Evolutionary conservation across 2,329 filamentous ascomycete species (phyloP), one percentile per base, ranked within the genome.

Genomic region (Dryadomyces sulphureus): DNA sequence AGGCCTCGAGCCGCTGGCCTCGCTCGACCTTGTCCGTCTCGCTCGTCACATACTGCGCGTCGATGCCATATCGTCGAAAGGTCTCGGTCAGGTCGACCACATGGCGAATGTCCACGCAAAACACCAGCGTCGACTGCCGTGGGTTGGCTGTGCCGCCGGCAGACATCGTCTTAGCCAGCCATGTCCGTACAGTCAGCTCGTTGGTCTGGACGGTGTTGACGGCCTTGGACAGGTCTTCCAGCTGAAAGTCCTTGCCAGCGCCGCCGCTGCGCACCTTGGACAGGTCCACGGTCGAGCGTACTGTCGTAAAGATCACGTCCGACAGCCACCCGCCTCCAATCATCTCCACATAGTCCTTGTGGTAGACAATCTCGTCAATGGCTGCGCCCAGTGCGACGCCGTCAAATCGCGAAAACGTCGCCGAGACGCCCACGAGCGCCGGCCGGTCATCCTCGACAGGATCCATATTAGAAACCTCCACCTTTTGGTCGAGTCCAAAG

Each of bases 291-390:
- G 80, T 79, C 0, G 88, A 86, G 52, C 82, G 73, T 20, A 96
- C 89, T 0, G 92, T 96, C 0, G 92, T 96, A 63, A 98, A 96
- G 4, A 90, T 67, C n/a, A 94, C 84, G 58, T 92, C 77, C 0
- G 88, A 81, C 12, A 98, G 73, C 88, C 89, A 96, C 38, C 92
- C 88, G 48, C 93, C 87, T 30, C 80, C 79, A 49, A 95, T 77
- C 73, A 78, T 78, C 51, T 77, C 73, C 45, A 78, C 63, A 46
- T 75, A 77, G 55, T 77, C 71, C 62, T 88, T 92, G 61, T 96
- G 90, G 56, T 94, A 96, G 41, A 95, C 90, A 50, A 96, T 94
- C 57, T 94, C 84, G 55, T 96, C 90, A 55, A 96, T 92, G 27
- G 83, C 89, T 12, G 81, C 71, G 1, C 89, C 89, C 2, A 96